A percentile compares a stretch with the other conserved stretches of the same genome.
Evolutionary conservation across 495 filamentous ascomycete genomes (phyloP).

Genomic region (Pyrenula aspistea): DNA sequence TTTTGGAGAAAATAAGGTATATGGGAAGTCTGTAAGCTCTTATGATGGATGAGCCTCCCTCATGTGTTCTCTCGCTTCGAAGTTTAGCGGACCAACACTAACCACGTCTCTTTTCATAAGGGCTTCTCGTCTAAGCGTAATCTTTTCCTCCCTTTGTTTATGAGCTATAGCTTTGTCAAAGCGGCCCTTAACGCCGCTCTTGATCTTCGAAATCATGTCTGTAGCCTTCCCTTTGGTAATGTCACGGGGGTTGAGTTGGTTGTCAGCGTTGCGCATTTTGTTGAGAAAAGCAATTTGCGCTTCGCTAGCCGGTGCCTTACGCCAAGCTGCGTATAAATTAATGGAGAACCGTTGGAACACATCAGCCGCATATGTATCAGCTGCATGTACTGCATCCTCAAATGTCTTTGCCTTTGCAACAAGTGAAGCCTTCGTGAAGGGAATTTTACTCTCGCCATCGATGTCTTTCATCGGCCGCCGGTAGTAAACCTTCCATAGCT

Average conservation of each 20-base stretch:
- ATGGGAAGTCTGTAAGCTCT: too few species aligned
- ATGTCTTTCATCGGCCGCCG: constrained; percentile 22
- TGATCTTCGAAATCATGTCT: constrained; percentile 90
- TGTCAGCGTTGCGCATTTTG: constrained; percentile 39
- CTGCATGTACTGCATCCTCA: constrained; percentile 62
- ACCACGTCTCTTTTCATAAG: not conserved
- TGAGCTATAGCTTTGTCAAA: constrained; percentile 42
- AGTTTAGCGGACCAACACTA: not conserved
- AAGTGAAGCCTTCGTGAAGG: constrained; percentile 51
- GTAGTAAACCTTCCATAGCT: constrained; percentile 18
- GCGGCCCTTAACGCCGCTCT: constrained; percentile 63
- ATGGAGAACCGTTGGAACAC: constrained; percentile 51
- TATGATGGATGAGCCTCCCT: not conserved
- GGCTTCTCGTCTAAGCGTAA: not conserved
- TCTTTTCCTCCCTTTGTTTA: constrained; percentile 19
- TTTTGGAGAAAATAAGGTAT: too few species aligned
- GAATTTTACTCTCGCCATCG: constrained; percentile 24
- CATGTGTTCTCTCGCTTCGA: not conserved
- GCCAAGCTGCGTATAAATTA: constrained; percentile 49
- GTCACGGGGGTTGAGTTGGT: constrained; percentile 37
- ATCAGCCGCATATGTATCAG: constrained; percentile 63
- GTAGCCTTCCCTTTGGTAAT: constrained; percentile 71
- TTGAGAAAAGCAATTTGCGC: constrained; percentile 66
- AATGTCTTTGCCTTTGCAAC: constrained; percentile 51
- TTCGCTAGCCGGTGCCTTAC: constrained; percentile 48